Evolutionary conservation across 805 yeast genomes (phyloP).

Genomic region (Ogataea pini): DNA sequence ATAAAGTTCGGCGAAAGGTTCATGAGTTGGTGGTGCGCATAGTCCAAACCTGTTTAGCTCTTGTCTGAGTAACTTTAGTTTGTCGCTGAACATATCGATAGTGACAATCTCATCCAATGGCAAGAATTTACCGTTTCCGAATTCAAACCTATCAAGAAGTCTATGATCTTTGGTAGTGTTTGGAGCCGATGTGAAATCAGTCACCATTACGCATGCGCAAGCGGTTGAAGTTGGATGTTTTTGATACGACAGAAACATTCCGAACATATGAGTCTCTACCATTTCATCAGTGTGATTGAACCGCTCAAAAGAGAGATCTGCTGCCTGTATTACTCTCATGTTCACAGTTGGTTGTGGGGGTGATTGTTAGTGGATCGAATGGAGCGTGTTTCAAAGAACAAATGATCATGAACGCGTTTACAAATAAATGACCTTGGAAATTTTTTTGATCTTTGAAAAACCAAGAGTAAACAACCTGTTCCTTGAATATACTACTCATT

Average conservation of each 20-base stretch:
- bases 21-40: constrained; percentile 12
- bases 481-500: too few relatives aligned
- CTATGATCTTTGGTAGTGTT: constrained; percentile 1
- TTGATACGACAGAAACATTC: constrained; percentile 18
- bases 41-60: constrained; percentile 5
- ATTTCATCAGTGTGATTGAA: too few relatives aligned
- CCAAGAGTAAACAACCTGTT: too few relatives aligned
- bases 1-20: constrained; percentile 21
- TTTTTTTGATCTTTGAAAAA: too few relatives aligned
- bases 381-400: too few relatives aligned
- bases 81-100: constrained; percentile 21
- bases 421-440: too few relatives aligned
- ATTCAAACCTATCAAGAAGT: constrained; percentile 11
- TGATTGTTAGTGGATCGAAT: too few relatives aligned
- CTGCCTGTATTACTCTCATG: too few relatives aligned
- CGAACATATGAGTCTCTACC: constrained; percentile 16
- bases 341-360: too few relatives aligned
- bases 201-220: constrained; percentile 15
- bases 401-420: too few relatives aligned
- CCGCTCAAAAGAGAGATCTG: too few relatives aligned
- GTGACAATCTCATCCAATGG: constrained; percentile 11
- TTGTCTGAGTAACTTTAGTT: background rate
- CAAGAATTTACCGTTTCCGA: constrained; percentile 8
- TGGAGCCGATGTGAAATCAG: constrained; percentile 27
- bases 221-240: background rate